phyloP scores from a whole-genome alignment of 257 asterid genomes.

The Rhazya stricta region DNA sequence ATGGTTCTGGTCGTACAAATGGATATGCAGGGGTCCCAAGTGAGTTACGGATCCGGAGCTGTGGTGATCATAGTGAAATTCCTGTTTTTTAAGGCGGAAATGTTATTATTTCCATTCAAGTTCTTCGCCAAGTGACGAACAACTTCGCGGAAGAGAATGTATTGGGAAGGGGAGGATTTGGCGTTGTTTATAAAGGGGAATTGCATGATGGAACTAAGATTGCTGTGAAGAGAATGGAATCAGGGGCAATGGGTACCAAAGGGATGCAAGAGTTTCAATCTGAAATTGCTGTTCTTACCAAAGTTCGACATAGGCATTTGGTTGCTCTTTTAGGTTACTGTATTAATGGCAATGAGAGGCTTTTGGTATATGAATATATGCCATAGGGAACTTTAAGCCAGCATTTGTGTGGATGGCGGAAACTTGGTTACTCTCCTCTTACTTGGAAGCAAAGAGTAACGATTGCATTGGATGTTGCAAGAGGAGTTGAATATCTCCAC shows the following conservation, averaged over 20 bases:
- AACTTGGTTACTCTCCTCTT: constrained; percentile 50
- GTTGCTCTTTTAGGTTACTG: constrained; percentile 94
- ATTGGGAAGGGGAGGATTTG: constrained; percentile 90
- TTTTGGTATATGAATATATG: constrained; percentile 91
- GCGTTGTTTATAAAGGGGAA: constrained; percentile 83
- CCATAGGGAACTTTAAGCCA: constrained; percentile 85
- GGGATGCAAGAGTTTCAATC: constrained; percentile 94
- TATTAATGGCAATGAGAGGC: constrained; percentile 82
- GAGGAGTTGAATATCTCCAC: constrained; percentile 94
- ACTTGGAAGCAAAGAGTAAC: constrained; percentile 88
- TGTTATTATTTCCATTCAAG: constrained; percentile 59
- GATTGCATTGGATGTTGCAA: constrained; percentile 81
- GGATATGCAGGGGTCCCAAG: constrained; percentile 41
- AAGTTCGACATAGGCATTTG: constrained; percentile 88
- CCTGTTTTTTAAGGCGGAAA: constrained; percentile 73
- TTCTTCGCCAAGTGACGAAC: constrained; percentile 79
- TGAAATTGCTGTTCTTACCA: constrained; percentile 86
- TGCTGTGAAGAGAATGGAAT: constrained; percentile 96
- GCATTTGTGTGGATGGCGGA: constrained; percentile 77
- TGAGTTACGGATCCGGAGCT: constrained; percentile 73
- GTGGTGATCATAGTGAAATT: constrained; percentile 65
- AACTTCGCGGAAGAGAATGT: constrained; percentile 65
- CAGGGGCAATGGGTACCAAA: constrained; percentile 79
- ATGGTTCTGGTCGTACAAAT: constrained; percentile 30
- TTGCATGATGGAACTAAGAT: constrained; percentile 89